These are phyloP conservation scores for Malassezia arunalokei DNA, from an alignment of 1,284 basidiomycete genomes.

Conservation along the genomic window DNA sequence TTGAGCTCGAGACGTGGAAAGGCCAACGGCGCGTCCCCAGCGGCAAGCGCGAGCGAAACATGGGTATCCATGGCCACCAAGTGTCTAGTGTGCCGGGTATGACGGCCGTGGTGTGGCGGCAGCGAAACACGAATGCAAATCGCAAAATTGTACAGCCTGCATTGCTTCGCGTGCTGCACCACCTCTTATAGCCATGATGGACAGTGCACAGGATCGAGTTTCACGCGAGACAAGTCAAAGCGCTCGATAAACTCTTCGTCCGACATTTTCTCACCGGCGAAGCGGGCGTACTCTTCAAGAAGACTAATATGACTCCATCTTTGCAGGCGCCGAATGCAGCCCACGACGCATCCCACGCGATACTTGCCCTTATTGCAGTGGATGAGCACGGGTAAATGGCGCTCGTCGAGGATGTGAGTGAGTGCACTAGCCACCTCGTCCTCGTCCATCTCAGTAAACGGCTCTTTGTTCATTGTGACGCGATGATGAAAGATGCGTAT, in stretches of 20 bases:
- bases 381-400: slow-evolving; percentile 36
- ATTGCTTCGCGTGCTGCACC: slow-evolving; percentile 20
- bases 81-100: slow-evolving; percentile 9
- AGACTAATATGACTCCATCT: slow-evolving; percentile 43
- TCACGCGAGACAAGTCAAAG: slow-evolving; percentile 21
- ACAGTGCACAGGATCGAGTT: slow-evolving; percentile 11
- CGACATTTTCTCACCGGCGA: slow-evolving; percentile 28
- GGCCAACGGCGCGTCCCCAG: not conserved
- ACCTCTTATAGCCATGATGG: slow-evolving; percentile 13
- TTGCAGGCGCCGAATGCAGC: slow-evolving; percentile 35
- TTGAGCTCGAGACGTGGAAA: slow-evolving; percentile 3
- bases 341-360: slow-evolving; percentile 38
- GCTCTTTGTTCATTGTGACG: slow-evolving; percentile 43
- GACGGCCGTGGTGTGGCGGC: slow-evolving; percentile 28
- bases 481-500: slow-evolving; percentile 34
- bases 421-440: slow-evolving; percentile 26
- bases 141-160: slow-evolving; percentile 37
- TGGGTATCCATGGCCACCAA: slow-evolving; percentile 19
- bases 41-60: slow-evolving; percentile 28
- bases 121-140: slow-evolving; percentile 34
- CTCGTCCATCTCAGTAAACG: slow-evolving; percentile 39
- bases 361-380: slow-evolving; percentile 46
- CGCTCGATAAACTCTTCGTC: slow-evolving; percentile 42
- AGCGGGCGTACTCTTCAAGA: slow-evolving; percentile 42
- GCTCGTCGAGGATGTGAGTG: slow-evolving; percentile 22